Conservation (phyloP, 2,329 filamentous ascomycete species). For the Colletotrichum gigasporum region DNA sequence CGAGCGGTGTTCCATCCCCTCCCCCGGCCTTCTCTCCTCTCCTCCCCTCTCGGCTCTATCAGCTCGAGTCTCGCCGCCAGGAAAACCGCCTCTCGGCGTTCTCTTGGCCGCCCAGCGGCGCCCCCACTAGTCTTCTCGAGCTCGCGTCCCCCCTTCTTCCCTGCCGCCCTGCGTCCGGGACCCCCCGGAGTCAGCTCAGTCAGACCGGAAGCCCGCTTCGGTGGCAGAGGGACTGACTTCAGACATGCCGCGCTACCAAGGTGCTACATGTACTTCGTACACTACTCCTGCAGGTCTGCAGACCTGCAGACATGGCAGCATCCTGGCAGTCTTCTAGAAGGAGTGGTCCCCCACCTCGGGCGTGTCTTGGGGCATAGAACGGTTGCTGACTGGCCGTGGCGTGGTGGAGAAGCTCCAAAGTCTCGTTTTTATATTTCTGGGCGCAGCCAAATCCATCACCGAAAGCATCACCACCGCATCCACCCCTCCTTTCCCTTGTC, state of each 20-base stretch:
- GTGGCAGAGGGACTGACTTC: not conserved
- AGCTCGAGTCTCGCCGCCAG: conserved; percentile 1
- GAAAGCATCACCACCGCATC: conserved; percentile 14
- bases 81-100: conserved; percentile 13
- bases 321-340: conserved; percentile 28
- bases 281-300: not conserved
- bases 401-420: conserved; percentile 10
- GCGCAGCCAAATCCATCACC: conserved; percentile 12
- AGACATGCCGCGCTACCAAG: not conserved
- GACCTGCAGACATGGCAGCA: conserved; percentile 14
- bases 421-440: conserved; percentile 19
- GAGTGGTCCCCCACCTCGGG: conserved; percentile 15
- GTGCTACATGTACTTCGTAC: too few species aligned
- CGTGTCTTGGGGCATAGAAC: conserved; percentile 7
- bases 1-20: not conserved
- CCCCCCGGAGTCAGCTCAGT: not conserved
- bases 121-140: too few species aligned
- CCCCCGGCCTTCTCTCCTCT: not conserved
- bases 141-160: not conserved
- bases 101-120: too few species aligned
- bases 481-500: conserved; percentile 19
- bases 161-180: not conserved
- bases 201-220: not conserved
- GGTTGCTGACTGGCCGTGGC: conserved; percentile 1
- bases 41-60: not conserved